Percentiles rank a stretch among this genome's conserved stretches.
Conservation (phyloP, 1,284 basidiomycete genomes). For the Pseudozyma sp. region DNA sequence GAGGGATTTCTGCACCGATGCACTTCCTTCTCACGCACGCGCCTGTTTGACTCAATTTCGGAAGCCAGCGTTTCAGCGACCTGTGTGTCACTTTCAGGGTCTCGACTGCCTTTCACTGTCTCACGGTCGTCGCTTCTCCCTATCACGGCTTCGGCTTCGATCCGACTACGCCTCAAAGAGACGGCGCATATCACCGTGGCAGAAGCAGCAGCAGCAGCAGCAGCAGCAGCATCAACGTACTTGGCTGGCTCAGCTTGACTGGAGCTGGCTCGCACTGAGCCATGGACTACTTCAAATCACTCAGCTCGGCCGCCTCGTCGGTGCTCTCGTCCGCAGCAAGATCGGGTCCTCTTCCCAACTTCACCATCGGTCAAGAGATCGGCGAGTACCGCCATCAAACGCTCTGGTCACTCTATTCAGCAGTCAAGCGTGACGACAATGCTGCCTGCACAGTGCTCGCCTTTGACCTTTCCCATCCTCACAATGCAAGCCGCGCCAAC, state of each 20-base stretch:
- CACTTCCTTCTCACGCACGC: background rate
- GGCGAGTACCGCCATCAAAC: conserved; percentile 76
- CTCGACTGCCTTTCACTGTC: background rate
- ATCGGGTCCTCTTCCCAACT: conserved; percentile 90
- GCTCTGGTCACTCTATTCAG: conserved; percentile 88
- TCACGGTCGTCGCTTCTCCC: too few species aligned
- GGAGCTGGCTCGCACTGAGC: conserved; percentile 2
- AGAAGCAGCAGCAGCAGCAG: too few species aligned
- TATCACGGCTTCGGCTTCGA: background rate
- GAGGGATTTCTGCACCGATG: background rate
- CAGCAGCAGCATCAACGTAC: background rate
- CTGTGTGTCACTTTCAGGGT: background rate
- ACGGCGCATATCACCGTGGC: too few species aligned
- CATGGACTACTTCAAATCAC: conserved; percentile 86
- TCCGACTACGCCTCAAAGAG: background rate
- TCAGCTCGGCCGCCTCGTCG: conserved; percentile 87
- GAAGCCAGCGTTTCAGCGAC: too few species aligned
- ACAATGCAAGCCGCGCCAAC: conserved; percentile 45
- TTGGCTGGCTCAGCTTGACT: background rate
- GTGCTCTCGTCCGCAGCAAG: conserved; percentile 77
- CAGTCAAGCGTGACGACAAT: conserved; percentile 84
- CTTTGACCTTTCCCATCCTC: conserved; percentile 56
- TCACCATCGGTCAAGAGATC: conserved; percentile 83
- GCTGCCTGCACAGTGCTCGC: conserved; percentile 68
- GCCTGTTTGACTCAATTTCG: background rate